These are phyloP conservation scores for Xerocomus minutiporus DNA, from an alignment of 1,284 basidiomycete genomes.

Conservation along the genomic window DNA sequence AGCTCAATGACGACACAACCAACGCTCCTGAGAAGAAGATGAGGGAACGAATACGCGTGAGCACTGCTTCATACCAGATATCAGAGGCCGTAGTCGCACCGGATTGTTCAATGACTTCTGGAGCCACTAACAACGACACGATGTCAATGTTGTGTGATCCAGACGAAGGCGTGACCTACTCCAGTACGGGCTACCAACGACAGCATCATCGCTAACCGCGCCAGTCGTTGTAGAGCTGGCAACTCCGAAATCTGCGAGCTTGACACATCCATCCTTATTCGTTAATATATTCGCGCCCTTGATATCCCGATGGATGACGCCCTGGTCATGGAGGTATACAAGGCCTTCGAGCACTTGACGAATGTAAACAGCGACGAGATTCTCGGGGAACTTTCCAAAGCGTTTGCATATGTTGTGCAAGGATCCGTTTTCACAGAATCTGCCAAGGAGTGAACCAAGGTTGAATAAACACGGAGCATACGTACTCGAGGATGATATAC, in stretches of 20 bases:
- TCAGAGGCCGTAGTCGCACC: conserved; percentile 96
- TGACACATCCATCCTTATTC: conserved; percentile 97
- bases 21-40: conserved; percentile 61
- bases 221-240: conserved; percentile 69
- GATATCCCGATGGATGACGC: conserved; percentile 98
- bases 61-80: conserved; percentile 66
- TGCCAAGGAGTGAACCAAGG: conserved; percentile 27
- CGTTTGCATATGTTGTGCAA: conserved; percentile 93
- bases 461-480: conserved; percentile 5
- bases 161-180: conserved; percentile 49
- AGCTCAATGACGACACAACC: conserved; percentile 97
- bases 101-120: conserved; percentile 95
- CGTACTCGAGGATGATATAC: conserved; percentile 92
- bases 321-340: conserved; percentile 94
- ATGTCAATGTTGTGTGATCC: conserved; percentile 16
- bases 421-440: conserved; percentile 97
- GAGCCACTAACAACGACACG: conserved; percentile 67
- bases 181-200: conserved; percentile 97
- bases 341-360: conserved; percentile 91
- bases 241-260: conserved; percentile 93
- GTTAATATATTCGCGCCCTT: conserved; percentile 97
- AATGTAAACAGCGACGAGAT: conserved; percentile 93
- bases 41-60: conserved; percentile 3
- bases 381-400: conserved; percentile 98
- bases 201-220: conserved; percentile 77